Conservation (phyloP, 2,329 filamentous ascomycete genomes). For the Cytospora mali region DNA sequence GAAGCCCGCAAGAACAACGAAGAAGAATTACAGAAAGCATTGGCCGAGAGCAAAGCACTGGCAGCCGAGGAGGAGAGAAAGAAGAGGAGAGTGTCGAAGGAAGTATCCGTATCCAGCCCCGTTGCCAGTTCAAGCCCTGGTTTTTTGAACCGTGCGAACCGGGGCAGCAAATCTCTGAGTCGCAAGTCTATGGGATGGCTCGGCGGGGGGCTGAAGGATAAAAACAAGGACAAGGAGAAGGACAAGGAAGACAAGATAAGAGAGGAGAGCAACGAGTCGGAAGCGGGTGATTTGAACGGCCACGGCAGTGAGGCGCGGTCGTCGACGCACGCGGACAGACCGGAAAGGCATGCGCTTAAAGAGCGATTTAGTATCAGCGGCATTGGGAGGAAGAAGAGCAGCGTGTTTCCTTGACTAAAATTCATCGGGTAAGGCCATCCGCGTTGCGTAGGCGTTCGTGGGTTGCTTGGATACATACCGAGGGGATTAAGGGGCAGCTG, state of each 20-base stretch:
- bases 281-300: constrained; percentile 33
- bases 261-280: constrained; percentile 34
- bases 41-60: constrained; percentile 67
- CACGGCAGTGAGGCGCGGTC: constrained; percentile 33
- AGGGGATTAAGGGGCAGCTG: not conserved
- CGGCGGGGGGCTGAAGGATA: constrained; percentile 49
- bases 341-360: constrained; percentile 39
- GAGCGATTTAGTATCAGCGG: constrained; percentile 36
- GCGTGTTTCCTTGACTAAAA: constrained; percentile 35
- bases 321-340: constrained; percentile 22
- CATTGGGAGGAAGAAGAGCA: constrained; percentile 66
- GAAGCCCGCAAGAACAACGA: constrained; percentile 57
- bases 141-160: constrained; percentile 67
- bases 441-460: constrained; percentile 7
- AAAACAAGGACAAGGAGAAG: constrained; percentile 40
- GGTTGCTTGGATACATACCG: constrained; percentile 21
- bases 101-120: constrained; percentile 32
- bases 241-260: constrained; percentile 38
- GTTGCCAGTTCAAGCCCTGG: constrained; percentile 36
- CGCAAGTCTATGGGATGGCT: constrained; percentile 74
- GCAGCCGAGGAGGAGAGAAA: constrained; percentile 55
- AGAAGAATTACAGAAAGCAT: constrained; percentile 61
- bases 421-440: constrained; percentile 10
- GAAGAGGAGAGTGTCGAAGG: constrained; percentile 46
- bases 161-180: constrained; percentile 77